Evolutionary conservation across 805 yeast genomes (phyloP), one percentile per base, ranked within the genome.

Genomic region (Saturnispora dispora): DNA sequence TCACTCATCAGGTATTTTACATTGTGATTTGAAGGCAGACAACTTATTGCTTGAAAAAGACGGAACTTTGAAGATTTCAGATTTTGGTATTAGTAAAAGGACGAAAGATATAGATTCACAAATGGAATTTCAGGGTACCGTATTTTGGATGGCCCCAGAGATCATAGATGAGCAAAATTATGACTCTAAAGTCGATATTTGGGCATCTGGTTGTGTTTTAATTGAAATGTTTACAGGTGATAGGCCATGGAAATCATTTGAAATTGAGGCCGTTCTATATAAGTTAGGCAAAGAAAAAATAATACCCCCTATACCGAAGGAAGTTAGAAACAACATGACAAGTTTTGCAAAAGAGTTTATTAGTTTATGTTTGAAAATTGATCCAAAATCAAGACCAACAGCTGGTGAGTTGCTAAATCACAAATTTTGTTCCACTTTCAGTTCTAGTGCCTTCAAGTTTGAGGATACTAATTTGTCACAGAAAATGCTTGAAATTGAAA

Each of bases 81-180:
- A 93, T 67, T 93, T 93, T 70, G 99, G 99, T 45, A 93, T 93
- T 48, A 89, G 97, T 41, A 90, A 88, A 64, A 80, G 82, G 61
- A 80, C 88, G 11, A 77, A 82, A 44, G 90, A 93, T 63, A 91
- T 93, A 64, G 82, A 86, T 30, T 88, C 96, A 4, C 96, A 88
- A 51, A 87, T 90, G 96, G 90, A 97, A 11, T 65, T 68, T 55
- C 96, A 95, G 67, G 99, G 99, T 23, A 90, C 99, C 0, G 88
- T 95, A 1, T 93, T 90, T 66, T 93, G 99, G 99, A 93, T 93
- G 99, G 99, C 99, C 1, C 99, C 99, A 0, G 99, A 93, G 63
- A 96, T 95, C 57, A 89, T 93, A 47, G 91, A 89, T 63, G 88
- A 88, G 53, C 81, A 81, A 20, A 82, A 79, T 3, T 93, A 93